Conservation (phyloP, 345 rosid genomes). For the Camelina sativa region DNA sequence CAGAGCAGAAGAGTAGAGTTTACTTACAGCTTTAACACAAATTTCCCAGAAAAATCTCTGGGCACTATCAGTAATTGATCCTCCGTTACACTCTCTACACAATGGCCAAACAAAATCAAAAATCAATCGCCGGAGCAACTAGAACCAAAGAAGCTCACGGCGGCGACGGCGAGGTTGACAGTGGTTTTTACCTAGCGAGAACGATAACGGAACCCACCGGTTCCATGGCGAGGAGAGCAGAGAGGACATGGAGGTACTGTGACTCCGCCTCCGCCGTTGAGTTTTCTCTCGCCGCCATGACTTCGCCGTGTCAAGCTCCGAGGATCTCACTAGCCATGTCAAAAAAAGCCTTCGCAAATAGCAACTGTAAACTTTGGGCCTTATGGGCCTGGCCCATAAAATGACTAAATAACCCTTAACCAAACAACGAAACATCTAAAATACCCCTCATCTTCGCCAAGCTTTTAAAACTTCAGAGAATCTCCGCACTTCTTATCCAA, state of each 20-base stretch:
- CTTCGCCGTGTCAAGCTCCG: conserved; percentile 38
- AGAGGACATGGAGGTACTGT: conserved; percentile 54
- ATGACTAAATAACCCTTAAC: background rate
- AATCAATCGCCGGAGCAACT: conserved; percentile 15
- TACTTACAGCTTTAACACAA: conserved; percentile 64
- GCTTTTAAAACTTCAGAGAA: background rate
- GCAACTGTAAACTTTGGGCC: background rate
- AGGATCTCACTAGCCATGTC: background rate
- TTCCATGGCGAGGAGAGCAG: conserved; percentile 85
- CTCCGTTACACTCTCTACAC: conserved; percentile 64
- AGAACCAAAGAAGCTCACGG: background rate
- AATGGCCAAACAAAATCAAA: background rate
- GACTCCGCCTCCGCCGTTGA: conserved; percentile 29
- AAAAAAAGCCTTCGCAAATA: background rate
- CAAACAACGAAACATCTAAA: background rate
- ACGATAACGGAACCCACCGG: conserved; percentile 55
- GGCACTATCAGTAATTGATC: conserved; percentile 55
- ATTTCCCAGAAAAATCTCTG: conserved; percentile 77
- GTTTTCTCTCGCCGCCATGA: conserved; percentile 45
- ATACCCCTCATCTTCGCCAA: conserved; percentile 15
- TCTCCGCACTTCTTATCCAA: conserved; percentile 35
- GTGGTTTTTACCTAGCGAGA: conserved; percentile 56
- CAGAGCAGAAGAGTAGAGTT: conserved; percentile 12
- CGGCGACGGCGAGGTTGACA: background rate
- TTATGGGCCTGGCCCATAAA: conserved; percentile 16